Evolutionary conservation across 2,329 filamentous ascomycete species (phyloP), one percentile per base, ranked within the genome.

Genomic region (Nakataea oryzae): DNA sequence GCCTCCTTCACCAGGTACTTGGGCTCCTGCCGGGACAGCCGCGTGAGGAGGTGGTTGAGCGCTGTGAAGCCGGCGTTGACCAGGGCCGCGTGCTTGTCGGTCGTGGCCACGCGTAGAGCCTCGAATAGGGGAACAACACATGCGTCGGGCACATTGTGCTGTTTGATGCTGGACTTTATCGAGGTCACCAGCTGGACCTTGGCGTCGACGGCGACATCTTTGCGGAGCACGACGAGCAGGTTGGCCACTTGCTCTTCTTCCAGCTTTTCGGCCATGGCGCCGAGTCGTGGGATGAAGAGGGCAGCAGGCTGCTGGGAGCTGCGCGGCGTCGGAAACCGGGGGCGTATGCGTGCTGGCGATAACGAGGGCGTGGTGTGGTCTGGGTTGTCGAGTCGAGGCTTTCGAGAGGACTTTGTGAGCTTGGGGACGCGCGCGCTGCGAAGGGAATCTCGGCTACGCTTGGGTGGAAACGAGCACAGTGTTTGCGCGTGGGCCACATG

Each of bases 151-250:
- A 96, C 90, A 77, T 92, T 92, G 72, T 90, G 88, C 74, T 96
- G 92, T 75, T 96, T 96, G 80, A 96, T 96, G 73, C 86, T 85
- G 56, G 90, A 92, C 76, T 96, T 96, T 75, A 93, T 79, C 69
- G 79, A 81, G 64, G 86, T 90, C 68, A 96, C 84, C 61, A 82
- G 79, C 64, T 81, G 76, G 63, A 87, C 79, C 70, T 88, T 88
- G 58, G 79, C 74, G 67, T 89, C 85, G 64, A 86, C 76, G 6
- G 84, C 79, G 41, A 81, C 79, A 65, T 86, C 86, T 64, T 80
- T 78, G 72, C 75, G 74, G 47, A 79, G 67, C 57, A 77, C 67
- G 12, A 70, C 69, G 60, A 74, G 68, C 58, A 79, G 70, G 68
- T 76, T 73, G 64, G 74, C 69, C 66, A 76, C 76, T 71, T 78